Conservation (phyloP, 108 stramenopile genomes). For the Aurantiochytrium sp. region DNA sequence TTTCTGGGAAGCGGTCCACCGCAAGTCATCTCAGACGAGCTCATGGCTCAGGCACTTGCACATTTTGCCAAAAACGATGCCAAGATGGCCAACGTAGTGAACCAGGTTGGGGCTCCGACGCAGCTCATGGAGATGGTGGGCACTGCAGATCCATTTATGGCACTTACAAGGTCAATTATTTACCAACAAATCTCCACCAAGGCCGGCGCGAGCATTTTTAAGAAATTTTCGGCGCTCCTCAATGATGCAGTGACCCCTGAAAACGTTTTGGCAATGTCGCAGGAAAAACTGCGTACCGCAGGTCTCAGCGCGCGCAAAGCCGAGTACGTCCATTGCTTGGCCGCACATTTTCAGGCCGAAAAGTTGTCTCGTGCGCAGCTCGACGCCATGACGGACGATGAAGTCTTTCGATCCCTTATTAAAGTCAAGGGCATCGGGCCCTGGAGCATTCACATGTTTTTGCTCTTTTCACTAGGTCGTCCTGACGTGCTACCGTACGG, state of each 20-base stretch:
- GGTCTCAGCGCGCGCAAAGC: neutral
- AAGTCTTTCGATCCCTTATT: slow-evolving; percentile 21
- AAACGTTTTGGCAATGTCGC: neutral
- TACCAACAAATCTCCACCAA: neutral
- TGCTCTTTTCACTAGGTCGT: slow-evolving; percentile 48
- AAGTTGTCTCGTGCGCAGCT: neutral
- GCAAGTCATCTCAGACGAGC: neutral
- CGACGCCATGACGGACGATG: neutral
- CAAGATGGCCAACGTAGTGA: neutral
- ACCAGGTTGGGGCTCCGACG: neutral
- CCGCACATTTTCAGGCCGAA: neutral
- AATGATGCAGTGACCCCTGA: neutral
- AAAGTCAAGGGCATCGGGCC: slow-evolving; percentile 56
- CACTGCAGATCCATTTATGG: neutral
- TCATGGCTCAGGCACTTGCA: neutral
- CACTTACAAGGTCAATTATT: neutral
- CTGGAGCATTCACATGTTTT: slow-evolving; percentile 62
- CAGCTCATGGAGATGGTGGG: neutral
- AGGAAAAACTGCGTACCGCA: neutral
- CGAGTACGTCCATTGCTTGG: neutral
- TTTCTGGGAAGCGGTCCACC: neutral
- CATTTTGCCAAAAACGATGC: neutral
- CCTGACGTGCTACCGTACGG: slow-evolving; percentile 54
- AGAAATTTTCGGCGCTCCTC: neutral
- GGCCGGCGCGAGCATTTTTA: neutral